Evolutionary conservation across 2,329 filamentous ascomycete genomes (phyloP).

Genomic region (Fusarium sp.): DNA sequence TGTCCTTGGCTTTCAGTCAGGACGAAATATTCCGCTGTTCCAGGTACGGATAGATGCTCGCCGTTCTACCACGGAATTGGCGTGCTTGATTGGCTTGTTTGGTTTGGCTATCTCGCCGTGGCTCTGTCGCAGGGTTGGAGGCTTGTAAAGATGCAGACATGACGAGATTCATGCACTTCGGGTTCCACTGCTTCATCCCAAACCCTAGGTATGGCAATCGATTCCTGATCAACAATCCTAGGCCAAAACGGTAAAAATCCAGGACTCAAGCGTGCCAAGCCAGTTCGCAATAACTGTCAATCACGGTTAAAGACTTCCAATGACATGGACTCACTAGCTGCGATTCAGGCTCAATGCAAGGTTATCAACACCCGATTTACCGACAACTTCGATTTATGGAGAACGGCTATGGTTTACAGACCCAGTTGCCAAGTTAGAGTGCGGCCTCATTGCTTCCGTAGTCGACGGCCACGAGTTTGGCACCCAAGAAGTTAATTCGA

Average conservation of each 20-base stretch:
- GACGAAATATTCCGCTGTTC: slow-evolving; percentile 4
- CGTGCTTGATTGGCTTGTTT: slow-evolving; percentile 10
- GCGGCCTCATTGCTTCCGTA: slow-evolving; percentile 12
- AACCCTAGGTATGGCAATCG: slow-evolving; percentile 26
- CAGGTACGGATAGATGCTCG: background rate
- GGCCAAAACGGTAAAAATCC: background rate
- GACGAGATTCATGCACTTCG: slow-evolving; percentile 42
- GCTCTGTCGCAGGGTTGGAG: slow-evolving; percentile 21
- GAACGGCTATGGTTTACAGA: background rate
- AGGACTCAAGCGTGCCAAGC: slow-evolving; percentile 1
- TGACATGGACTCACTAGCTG: slow-evolving; percentile 11
- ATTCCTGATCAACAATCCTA: slow-evolving; percentile 18
- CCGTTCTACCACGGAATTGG: background rate
- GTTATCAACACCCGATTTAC: slow-evolving; percentile 8
- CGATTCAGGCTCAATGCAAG: slow-evolving; percentile 31
- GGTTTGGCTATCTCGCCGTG: slow-evolving; percentile 11
- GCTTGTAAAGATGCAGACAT: slow-evolving; percentile 32
- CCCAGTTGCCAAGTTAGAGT: background rate
- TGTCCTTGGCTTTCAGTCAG: background rate
- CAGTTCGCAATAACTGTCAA: slow-evolving; percentile 21
- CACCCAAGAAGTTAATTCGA: background rate
- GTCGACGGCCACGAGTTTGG: background rate
- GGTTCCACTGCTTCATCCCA: slow-evolving; percentile 40
- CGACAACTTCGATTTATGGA: slow-evolving; percentile 3
- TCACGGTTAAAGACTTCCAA: slow-evolving; percentile 30